phyloP scores from a whole-genome alignment of 768 basidiomycete genomes.

The Holtermanniella nyarrowii region DNA sequence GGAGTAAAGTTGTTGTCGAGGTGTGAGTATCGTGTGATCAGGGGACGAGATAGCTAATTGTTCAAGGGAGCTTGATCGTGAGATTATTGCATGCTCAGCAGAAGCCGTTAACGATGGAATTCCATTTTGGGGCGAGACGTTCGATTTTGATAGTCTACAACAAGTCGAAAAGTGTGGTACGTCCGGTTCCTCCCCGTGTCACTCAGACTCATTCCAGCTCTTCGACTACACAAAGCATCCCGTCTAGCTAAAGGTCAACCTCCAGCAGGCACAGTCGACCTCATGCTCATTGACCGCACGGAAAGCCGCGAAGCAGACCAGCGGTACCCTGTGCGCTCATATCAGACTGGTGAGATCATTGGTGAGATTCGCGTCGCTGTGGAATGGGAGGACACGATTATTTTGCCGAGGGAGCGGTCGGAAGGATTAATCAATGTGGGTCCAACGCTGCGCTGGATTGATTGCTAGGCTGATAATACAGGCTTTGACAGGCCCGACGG shows the following conservation, averaged over 20 bases:
- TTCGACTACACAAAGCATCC: conserved; percentile 3
- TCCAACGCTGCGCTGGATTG: conserved; percentile 1
- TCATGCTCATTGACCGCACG: conserved; percentile 6
- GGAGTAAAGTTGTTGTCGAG: conserved; percentile 6
- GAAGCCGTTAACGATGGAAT: conserved; percentile 6
- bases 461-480: conserved; percentile 1
- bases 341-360: conserved; percentile 1
- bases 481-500: neutral
- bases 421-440: neutral
- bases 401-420: neutral
- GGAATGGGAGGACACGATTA: conserved; percentile 1
- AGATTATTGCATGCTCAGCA: conserved; percentile 8
- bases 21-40: conserved; percentile 12
- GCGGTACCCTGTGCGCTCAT: conserved; percentile 9
- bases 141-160: conserved; percentile 10
- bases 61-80: no score
- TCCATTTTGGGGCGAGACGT: conserved; percentile 15
- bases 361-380: conserved; percentile 13
- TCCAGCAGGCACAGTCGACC: conserved; percentile 3
- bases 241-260: neutral
- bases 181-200: neutral
- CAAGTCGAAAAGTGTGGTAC: conserved; percentile 9
- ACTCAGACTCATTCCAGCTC: conserved; percentile 1
- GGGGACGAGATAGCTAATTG: no score
- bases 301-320: conserved; percentile 8